Conservation (phyloP, 371 early-diverging fungal genomes). For the Mucor piriformis region DNA sequence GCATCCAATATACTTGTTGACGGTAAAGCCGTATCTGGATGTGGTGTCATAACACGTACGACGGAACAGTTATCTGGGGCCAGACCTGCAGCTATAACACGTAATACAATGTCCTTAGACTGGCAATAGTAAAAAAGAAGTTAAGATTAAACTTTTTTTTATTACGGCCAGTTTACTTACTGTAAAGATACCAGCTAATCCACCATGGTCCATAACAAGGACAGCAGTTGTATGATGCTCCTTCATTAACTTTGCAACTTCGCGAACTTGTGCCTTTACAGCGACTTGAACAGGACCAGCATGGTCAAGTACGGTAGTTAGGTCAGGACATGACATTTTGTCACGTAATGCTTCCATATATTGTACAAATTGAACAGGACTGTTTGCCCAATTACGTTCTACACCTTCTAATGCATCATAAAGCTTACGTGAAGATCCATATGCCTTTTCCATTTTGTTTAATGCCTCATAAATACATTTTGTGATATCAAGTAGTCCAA, state of each 20-base stretch:
- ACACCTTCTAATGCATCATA: slow-evolving; percentile 94
- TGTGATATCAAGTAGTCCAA: slow-evolving; percentile 95
- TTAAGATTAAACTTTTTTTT: not conserved
- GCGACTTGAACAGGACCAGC: slow-evolving; percentile 74
- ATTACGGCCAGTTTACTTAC: slow-evolving; percentile 51
- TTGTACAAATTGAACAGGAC: slow-evolving; percentile 62
- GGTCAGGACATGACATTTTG: slow-evolving; percentile 89
- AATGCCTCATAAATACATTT: slow-evolving; percentile 94
- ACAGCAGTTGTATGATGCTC: slow-evolving; percentile 89
- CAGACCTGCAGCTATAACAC: slow-evolving; percentile 93
- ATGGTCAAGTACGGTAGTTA: slow-evolving; percentile 80
- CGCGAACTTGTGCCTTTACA: slow-evolving; percentile 83
- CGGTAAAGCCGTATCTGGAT: slow-evolving; percentile 91
- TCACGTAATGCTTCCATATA: slow-evolving; percentile 80
- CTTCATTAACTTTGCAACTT: slow-evolving; percentile 93
- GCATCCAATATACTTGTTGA: slow-evolving; percentile 90
- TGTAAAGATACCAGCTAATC: slow-evolving; percentile 93
- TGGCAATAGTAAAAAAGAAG: slow-evolving; percentile 1
- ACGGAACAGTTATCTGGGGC: slow-evolving; percentile 91
- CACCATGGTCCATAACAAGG: slow-evolving; percentile 82
- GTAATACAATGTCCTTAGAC: slow-evolving; percentile 90
- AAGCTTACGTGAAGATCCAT: slow-evolving; percentile 82
- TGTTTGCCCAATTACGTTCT: slow-evolving; percentile 77
- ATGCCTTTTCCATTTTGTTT: slow-evolving; percentile 90
- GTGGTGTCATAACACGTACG: slow-evolving; percentile 98